Conservation (phyloP, 106 monocot species). For the Agapanthus africanus region DNA sequence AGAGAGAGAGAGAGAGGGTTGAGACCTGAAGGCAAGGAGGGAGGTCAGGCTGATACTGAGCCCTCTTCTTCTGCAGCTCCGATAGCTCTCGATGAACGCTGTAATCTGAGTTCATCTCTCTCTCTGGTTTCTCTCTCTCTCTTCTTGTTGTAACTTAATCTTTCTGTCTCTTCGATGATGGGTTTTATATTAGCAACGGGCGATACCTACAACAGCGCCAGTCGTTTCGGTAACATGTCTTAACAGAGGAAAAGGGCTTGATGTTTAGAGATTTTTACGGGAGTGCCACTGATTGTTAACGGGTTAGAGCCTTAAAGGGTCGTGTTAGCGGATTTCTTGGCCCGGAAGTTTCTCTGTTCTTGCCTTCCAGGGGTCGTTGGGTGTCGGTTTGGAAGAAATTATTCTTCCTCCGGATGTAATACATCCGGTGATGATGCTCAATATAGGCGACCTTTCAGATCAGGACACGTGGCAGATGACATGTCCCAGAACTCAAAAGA, state of each 20-base stretch:
- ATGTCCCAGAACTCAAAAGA: too few species aligned
- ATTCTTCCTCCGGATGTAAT: too few species aligned
- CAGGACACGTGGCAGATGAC: too few species aligned
- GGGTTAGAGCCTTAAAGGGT: too few species aligned
- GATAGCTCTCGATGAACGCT: conserved; percentile 46
- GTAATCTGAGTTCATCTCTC: conserved; percentile 53
- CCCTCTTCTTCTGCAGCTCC: conserved; percentile 46
- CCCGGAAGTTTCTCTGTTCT: too few species aligned
- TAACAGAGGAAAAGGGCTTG: background rate
- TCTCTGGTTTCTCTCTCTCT: too few species aligned
- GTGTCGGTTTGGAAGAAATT: too few species aligned
- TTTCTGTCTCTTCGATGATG: background rate
- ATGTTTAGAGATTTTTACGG: background rate
- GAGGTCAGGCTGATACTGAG: conserved; percentile 56
- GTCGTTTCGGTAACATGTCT: background rate
- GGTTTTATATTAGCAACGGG: background rate
- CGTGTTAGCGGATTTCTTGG: too few species aligned
- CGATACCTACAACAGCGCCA: background rate
- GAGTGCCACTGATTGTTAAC: background rate
- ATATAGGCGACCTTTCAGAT: too few species aligned
- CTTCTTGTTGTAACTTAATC: background rate
- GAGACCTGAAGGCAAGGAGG: conserved; percentile 66
- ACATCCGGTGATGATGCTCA: too few species aligned
- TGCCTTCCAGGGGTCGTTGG: too few species aligned
- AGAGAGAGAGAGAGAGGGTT: background rate